Conservation (phyloP, 305 asterid species). For the Rubia occidens region DNA sequence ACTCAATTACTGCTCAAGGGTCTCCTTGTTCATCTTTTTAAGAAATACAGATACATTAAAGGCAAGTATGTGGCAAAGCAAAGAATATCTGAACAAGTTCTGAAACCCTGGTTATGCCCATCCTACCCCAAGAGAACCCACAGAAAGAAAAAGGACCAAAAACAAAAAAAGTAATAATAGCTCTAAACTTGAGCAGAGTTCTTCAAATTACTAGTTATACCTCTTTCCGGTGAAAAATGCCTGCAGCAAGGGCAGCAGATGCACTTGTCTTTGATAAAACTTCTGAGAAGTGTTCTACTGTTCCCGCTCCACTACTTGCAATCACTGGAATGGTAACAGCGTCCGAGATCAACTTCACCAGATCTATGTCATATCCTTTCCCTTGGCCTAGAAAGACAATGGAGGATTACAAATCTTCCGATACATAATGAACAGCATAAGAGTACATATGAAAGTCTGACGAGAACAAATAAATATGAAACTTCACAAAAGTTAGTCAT, state of each 20-base stretch:
- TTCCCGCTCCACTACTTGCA: conserved; percentile 95
- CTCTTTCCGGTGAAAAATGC: conserved; percentile 92
- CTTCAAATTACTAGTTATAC: conserved; percentile 26
- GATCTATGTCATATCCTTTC: conserved; percentile 72
- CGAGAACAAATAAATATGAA: neutral
- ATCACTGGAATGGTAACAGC: conserved; percentile 86
- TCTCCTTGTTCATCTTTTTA: too few species aligned
- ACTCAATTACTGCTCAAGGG: neutral
- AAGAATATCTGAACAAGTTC: neutral
- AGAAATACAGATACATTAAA: neutral
- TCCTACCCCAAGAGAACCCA: neutral
- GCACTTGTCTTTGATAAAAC: conserved; percentile 81
- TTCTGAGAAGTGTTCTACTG: conserved; percentile 70
- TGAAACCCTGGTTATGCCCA: neutral
- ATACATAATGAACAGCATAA: neutral
- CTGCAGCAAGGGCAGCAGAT: conserved; percentile 99
- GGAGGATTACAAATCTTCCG: neutral
- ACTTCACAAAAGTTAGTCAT: neutral
- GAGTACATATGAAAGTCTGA: neutral
- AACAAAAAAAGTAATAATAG: neutral
- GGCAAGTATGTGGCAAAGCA: neutral
- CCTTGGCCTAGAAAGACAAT: conserved; percentile 63
- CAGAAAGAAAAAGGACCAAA: neutral
- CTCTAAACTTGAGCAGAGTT: neutral
- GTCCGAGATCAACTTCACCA: conserved; percentile 74